Base-by-base conservation (phyloP, 2,329 filamentous ascomycete genomes). In the Periglandula ipomoeae region DNA sequence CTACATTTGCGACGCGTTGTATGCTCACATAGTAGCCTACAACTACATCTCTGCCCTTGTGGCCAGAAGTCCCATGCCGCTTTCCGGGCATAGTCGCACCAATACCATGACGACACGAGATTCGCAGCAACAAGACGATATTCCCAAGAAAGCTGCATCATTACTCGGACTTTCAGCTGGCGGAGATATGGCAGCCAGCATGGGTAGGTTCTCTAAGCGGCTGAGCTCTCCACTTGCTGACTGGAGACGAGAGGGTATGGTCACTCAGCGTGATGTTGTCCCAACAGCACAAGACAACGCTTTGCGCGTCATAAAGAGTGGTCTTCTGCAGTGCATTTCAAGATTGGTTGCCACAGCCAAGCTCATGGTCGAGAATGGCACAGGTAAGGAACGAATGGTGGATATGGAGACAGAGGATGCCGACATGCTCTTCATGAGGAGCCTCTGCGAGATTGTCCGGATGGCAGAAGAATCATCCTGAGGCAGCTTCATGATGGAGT, bases 1-100 rank as follows among this genome's bases (percentile, higher is more conserved):
- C 52, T 73, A 75, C 54, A 70, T 80, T 5, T 79, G 77, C 56
- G 76, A 81, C 46, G 75, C 77, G 0, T 61, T 82, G 5, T 81
- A 81, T 56, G 78, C 78, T 0, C 77, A 82, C 55, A 66, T 81
- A 8, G 62, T 81, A 4, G 77, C 75, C 0, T 80, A 77, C 61
- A 81, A 80, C 60, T 81, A 81, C 62, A 65, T 81, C 44, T 64
- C 61, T 8, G 58, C 58, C n/a, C 58, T 66, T 34, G 57, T 63
- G 23, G 57, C 58, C 27, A 53, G 57, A 50, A 51, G 49, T 44
- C 53, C 61, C 7, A 42, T 56, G 7, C 47, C 56, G 10, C 20
- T 53, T 1, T 24, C 46, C 2, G 48, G 17, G 24, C 50, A 50
- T 22, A 52, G 49, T 7, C 56, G 54, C 30, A 40, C 27, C 13